phyloP scores from a whole-genome alignment of 2,329 filamentous ascomycete species.

The Paramyrothecium roridum region DNA sequence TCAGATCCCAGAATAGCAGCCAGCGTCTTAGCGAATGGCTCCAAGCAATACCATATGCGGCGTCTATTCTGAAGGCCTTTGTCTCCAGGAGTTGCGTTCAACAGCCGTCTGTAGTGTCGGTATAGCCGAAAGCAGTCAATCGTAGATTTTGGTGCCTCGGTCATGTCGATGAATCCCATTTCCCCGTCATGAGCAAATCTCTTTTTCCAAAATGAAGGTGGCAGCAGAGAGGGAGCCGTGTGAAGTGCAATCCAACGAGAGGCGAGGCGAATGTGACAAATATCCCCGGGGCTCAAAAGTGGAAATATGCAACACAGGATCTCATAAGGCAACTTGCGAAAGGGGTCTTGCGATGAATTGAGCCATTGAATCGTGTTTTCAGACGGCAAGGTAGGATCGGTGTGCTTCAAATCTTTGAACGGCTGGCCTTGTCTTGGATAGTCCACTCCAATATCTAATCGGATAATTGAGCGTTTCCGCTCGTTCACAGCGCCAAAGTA shows the following conservation, averaged over 20 bases:
- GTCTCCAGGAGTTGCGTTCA: neutral
- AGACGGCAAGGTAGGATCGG: neutral
- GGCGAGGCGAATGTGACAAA: neutral
- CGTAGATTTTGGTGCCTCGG: neutral
- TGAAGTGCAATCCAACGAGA: neutral
- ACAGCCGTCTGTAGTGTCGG: neutral
- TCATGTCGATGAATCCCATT: neutral
- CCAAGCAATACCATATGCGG: neutral
- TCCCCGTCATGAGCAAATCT: neutral
- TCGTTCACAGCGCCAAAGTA: neutral
- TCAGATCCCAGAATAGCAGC: neutral
- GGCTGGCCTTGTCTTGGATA: neutral
- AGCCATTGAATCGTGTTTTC: neutral
- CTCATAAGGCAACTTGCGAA: neutral
- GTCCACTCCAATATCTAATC: neutral
- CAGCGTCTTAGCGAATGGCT: neutral
- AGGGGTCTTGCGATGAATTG: neutral
- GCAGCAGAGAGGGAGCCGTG: neutral
- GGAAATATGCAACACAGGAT: neutral
- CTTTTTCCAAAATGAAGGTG: neutral
- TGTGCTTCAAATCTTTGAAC: neutral
- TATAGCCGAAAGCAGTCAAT: neutral
- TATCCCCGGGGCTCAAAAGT: neutral
- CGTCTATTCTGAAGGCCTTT: neutral
- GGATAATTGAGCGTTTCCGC: neutral